phyloP scores from a whole-genome alignment of 768 basidiomycete species.

The Nevesoporus exiguus region DNA sequence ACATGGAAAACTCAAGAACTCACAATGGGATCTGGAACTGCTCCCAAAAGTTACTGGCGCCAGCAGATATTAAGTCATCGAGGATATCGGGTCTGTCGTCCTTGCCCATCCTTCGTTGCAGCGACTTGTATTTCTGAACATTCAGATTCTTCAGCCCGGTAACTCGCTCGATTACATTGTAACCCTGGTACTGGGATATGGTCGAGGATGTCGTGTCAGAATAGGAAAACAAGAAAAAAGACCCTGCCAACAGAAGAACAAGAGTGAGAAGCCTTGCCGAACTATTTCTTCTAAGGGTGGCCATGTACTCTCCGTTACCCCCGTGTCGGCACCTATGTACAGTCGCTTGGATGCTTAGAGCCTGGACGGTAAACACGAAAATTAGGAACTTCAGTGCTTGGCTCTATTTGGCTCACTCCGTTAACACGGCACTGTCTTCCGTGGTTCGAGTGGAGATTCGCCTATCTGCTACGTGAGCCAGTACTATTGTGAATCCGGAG shows the following conservation, averaged over 20 bases:
- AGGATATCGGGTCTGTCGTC: constrained; percentile 84
- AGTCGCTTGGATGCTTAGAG: too few species aligned
- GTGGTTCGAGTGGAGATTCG: too few species aligned
- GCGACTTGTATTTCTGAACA: constrained; percentile 81
- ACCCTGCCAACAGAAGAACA: constrained; percentile 20
- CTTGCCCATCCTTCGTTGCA: constrained; percentile 85
- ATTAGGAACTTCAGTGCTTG: too few species aligned
- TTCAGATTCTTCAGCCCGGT: constrained; percentile 69
- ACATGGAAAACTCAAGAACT: constrained; percentile 29
- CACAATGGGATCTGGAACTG: constrained; percentile 90
- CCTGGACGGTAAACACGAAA: too few species aligned
- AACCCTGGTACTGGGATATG: constrained; percentile 46
- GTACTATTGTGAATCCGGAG: too few species aligned
- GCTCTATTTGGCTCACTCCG: too few species aligned
- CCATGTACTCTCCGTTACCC: too few species aligned
- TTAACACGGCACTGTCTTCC: too few species aligned
- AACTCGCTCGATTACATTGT: constrained; percentile 65
- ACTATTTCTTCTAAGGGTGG: constrained; percentile 26
- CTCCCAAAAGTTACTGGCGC: constrained; percentile 86
- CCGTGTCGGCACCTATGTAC: too few species aligned
- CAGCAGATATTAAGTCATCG: constrained; percentile 67
- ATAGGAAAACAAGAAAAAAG: constrained; percentile 22
- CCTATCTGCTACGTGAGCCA: too few species aligned
- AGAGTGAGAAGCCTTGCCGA: constrained; percentile 21
- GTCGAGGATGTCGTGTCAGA: constrained; percentile 13